Base-by-base conservation (phyloP, 257 asterid genomes). In the Ocimum tenuiflorum region DNA sequence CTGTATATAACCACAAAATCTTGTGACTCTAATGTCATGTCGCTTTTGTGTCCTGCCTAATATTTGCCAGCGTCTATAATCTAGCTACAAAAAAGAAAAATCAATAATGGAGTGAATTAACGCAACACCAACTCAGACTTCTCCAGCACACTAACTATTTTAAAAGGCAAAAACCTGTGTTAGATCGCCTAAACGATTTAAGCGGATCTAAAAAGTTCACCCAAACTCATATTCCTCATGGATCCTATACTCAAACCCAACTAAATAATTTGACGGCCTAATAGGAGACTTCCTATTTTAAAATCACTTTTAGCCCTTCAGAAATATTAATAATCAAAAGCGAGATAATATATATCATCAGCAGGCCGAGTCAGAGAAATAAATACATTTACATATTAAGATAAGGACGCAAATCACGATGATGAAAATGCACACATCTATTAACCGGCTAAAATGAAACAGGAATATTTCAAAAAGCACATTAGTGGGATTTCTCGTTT, bases 321-420 rank as follows among this genome's bases (percentile, higher is more conserved):
- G 33, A 69, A 23, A 63, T 18, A 38, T 19, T 8, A 27, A 54
- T 12, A 36, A 42, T n/a, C 68, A 24, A 43, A 20, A 56, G 17
- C 45, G 47, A 19, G 38, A 61, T 20, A 55, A 14, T 11, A n/a
- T 18, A 54, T n/a, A 68, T 48, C 46, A 35, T 5, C 51, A 22
- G 19, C 12, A 48, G 19, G 58, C 29, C 51, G 57, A 59, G 39
- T 55, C 73, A 67, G 63, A 71, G 59, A 67, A 67, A 68, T 67
- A 67, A 73, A 76, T 75, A 74, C 75, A 63, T 18, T 51, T 19
- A 22, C 35, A 45, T 8, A 63, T 47, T 53, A 38, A 36, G 63
- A 39, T 59, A 48, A 46, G 36, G 53, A 64, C 6, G 15, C 23
- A 39, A 67, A 43, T 57, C 71, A 62, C 18, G 35, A 49, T n/a